Base-by-base conservation (phyloP, 495 filamentous ascomycete species). In the Massariosphaeria phaeospora region DNA sequence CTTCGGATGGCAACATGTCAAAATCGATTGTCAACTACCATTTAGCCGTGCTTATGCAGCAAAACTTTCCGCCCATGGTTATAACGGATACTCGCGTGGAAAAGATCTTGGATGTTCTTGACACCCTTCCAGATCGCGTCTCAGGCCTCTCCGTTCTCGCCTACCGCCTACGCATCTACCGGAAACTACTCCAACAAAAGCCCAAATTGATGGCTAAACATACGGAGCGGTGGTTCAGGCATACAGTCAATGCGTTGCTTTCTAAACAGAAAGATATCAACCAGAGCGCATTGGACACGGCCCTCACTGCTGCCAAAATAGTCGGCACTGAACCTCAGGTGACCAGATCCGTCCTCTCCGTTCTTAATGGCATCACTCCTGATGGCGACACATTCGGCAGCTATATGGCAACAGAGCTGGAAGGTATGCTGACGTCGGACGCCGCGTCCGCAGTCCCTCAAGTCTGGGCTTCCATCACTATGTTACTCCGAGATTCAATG, bases 401-500 rank as follows among this genome's bases (percentile, higher is more conserved):
- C 1, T 81, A 80, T 62, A 78, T 90, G 43, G 75, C 76, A 8
- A 73, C 82, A 34, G 21, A 80, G n/a, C 76, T 96, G 55, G 75
- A 72, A 39, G 69, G 78, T n/a, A 86, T 95, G 79, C 69, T 85
- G 33, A 73, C 76, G 21, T 76, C 81, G 34, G 79, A 82, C 36
- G 76, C 83, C n/a, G 80, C 79, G 9, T 74, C 75, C 20, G 76
- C 81, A 52, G 88, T 93, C n/a, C 89, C 93, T 5, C 83, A 88
- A 48, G 86, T 96, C 26, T 98, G 91, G 91, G 86, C 83, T 42
- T 76, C 86, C 18, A 75, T 93, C 3, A 75, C 91, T 8, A 75
- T 96, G 2, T 79, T 96, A 18, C 74, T 95, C 26, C 79, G 85
- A 39, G 77, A 75, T 46, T 79, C 79, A 52, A 71, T 70, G 31